Conservation (phyloP, 495 filamentous ascomycete species). For the Aspergillus leporis region DNA sequence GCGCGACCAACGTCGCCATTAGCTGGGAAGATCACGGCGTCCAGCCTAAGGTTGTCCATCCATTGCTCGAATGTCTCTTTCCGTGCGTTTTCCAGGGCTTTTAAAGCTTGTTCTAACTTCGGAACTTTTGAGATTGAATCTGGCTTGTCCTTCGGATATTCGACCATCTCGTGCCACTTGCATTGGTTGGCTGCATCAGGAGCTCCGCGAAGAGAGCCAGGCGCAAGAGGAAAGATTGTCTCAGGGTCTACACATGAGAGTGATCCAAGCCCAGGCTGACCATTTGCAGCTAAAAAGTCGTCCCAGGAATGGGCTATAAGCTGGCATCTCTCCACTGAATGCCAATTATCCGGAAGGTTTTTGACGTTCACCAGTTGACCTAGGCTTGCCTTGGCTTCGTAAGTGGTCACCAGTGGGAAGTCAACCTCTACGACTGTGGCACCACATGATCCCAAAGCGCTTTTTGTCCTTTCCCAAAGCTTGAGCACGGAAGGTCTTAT, state of each 20-base stretch:
- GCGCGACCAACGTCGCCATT: conserved; percentile 35
- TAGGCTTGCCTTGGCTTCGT: conserved; percentile 30
- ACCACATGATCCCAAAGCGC: conserved; percentile 28
- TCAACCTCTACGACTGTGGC: conserved; percentile 36
- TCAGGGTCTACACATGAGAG: conserved; percentile 30
- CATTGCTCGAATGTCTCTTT: conserved; percentile 35
- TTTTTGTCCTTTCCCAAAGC: conserved; percentile 31
- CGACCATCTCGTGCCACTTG: conserved; percentile 36
- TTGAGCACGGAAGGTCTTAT: conserved; percentile 32
- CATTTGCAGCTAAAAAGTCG: conserved; percentile 32
- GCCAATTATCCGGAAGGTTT: conserved; percentile 35
- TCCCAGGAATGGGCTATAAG: conserved; percentile 38
- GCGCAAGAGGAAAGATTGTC: conserved; percentile 36
- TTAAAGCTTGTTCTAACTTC: conserved; percentile 27
- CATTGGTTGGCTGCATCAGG: conserved; percentile 34
- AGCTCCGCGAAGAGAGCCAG: conserved; percentile 28
- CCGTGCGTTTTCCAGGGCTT: conserved; percentile 32
- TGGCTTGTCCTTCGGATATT: conserved; percentile 29
- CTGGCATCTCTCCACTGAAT: conserved; percentile 33
- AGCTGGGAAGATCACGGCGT: conserved; percentile 38
- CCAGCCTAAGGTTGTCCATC: conserved; percentile 34
- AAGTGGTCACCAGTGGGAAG: conserved; percentile 33
- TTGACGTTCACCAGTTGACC: conserved; percentile 34
- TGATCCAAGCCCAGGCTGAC: conserved; percentile 26
- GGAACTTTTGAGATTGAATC: conserved; percentile 28